These are phyloP conservation scores for Skeletonema marinoi DNA, from an alignment of 108 stramenopile genomes.

Conservation along the genomic window DNA sequence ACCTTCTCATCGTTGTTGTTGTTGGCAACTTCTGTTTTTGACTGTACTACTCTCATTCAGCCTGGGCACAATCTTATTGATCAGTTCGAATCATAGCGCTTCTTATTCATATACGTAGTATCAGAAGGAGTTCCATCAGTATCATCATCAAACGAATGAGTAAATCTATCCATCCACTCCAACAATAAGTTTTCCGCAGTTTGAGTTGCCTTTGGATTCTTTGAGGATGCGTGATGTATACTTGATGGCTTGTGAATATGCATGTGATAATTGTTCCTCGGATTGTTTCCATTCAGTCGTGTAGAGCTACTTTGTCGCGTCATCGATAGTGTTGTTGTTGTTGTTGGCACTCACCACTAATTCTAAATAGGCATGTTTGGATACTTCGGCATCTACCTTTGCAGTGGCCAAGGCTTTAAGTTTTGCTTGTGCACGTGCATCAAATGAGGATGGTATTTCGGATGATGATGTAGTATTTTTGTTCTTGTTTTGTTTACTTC, in stretches of 20 bases:
- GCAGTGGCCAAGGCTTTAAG: conserved; percentile 21
- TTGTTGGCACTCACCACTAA: neutral
- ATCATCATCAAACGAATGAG: neutral
- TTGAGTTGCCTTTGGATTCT: conserved; percentile 26
- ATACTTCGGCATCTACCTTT: conserved; percentile 7
- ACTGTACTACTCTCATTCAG: neutral
- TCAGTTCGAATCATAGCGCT: conserved; percentile 15
- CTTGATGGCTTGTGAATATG: conserved; percentile 49
- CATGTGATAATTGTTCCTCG: conserved; percentile 22
- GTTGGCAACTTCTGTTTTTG: neutral
- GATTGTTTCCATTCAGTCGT: conserved; percentile 19
- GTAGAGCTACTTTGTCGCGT: conserved; percentile 16
- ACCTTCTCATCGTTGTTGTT: neutral
- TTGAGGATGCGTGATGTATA: conserved; percentile 39
- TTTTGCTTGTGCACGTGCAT: conserved; percentile 34
- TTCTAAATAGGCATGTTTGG: conserved; percentile 11
- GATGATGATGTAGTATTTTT: neutral
- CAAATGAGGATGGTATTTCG: conserved; percentile 10
- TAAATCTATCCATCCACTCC: conserved; percentile 41
- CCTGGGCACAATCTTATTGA: conserved; percentile 7
- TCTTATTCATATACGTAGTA: conserved; percentile 23
- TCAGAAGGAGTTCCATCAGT: neutral
- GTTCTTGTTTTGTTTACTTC: neutral
- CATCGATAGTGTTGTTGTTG: neutral
- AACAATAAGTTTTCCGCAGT: conserved; percentile 35